A percentile compares a stretch with the other conserved stretches of the same genome.
Conservation (phyloP, 1,284 basidiomycete genomes). For the Phylloporus sp. region DNA sequence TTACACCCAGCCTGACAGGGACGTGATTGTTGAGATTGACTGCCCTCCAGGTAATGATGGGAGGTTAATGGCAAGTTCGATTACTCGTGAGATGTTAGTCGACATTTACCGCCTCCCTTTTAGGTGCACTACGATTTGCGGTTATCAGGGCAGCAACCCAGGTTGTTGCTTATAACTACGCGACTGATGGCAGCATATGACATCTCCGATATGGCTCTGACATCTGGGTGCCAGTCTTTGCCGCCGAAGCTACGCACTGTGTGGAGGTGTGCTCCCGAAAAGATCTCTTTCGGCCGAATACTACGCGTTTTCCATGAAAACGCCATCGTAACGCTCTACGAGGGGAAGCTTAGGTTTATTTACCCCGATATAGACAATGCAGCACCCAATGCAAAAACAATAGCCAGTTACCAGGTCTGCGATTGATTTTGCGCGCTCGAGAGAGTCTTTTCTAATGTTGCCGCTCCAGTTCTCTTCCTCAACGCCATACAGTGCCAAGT, state of each 20-base stretch:
- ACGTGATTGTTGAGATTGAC: constrained; percentile 32
- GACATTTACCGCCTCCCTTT: not conserved
- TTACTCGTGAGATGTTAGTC: not conserved
- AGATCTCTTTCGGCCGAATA: constrained; percentile 33
- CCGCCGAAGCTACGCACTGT: constrained; percentile 16
- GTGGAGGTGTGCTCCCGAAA: constrained; percentile 27
- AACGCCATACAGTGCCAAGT: constrained; percentile 20
- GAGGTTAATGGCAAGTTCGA: constrained; percentile 27
- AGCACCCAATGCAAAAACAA: constrained; percentile 18
- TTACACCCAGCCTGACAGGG: constrained; percentile 26
- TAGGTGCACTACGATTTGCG: constrained; percentile 36
- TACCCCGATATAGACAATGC: constrained; percentile 30
- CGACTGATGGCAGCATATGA: constrained; percentile 37
- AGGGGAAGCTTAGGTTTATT: constrained; percentile 31
- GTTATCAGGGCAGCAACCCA: constrained; percentile 32
- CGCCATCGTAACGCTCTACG: constrained; percentile 33
- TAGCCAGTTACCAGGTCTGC: constrained; percentile 28
- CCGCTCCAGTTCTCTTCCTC: constrained; percentile 22
- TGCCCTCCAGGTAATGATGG: constrained; percentile 34
- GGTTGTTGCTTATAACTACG: constrained; percentile 29
- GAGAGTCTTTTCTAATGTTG: not conserved
- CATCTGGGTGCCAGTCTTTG: constrained; percentile 8
- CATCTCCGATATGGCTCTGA: constrained; percentile 26
- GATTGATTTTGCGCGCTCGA: not conserved
- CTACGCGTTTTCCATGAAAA: constrained; percentile 32